These are phyloP conservation scores for Corynascus novoguineensis DNA, from an alignment of 495 filamentous ascomycete species.

Conservation along the genomic window DNA sequence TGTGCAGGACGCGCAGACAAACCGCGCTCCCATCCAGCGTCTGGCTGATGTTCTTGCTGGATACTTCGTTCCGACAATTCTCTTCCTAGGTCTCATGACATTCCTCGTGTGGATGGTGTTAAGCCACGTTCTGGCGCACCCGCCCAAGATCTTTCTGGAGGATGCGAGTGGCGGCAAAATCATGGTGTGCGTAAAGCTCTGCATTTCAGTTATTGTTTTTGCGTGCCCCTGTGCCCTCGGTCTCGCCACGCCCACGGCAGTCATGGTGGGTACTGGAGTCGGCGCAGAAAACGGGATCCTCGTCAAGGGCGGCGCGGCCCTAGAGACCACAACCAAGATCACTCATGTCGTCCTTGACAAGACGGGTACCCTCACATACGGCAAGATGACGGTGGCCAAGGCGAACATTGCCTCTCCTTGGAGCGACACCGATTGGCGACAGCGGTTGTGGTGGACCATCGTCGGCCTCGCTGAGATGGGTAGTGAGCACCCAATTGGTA, in stretches of 20 bases:
- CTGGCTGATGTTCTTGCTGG: slow-evolving; percentile 89
- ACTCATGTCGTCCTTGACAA: slow-evolving; percentile 98
- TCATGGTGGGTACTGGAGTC: slow-evolving; percentile 97
- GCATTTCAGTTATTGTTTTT: slow-evolving; percentile 98
- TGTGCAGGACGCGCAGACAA: slow-evolving; percentile 94
- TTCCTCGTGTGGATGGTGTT: slow-evolving; percentile 94
- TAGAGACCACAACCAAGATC: slow-evolving; percentile 89
- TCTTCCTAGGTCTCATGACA: slow-evolving; percentile 75
- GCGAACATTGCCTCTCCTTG: slow-evolving; percentile 60
- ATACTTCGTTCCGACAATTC: slow-evolving; percentile 88
- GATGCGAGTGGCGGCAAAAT: slow-evolving; percentile 76
- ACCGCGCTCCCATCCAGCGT: slow-evolving; percentile 87
- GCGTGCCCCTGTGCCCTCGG: slow-evolving; percentile 95
- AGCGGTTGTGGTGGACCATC: slow-evolving; percentile 85
- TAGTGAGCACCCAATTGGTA: slow-evolving; percentile 92
- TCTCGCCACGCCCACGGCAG: slow-evolving; percentile 88
- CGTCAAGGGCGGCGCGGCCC: slow-evolving; percentile 88
- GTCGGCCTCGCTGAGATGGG: slow-evolving; percentile 90
- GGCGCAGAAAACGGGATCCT: slow-evolving; percentile 97
- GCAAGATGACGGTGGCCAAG: slow-evolving; percentile 86
- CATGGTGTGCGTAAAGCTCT: slow-evolving; percentile 96
- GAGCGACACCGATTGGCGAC: slow-evolving; percentile 61
- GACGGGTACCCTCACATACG: slow-evolving; percentile 91
- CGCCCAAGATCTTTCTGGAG: slow-evolving; percentile 83
- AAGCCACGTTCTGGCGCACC: slow-evolving; percentile 71